Base-by-base conservation (phyloP, 2,329 filamentous ascomycete genomes). In the Penicillium sp. region DNA sequence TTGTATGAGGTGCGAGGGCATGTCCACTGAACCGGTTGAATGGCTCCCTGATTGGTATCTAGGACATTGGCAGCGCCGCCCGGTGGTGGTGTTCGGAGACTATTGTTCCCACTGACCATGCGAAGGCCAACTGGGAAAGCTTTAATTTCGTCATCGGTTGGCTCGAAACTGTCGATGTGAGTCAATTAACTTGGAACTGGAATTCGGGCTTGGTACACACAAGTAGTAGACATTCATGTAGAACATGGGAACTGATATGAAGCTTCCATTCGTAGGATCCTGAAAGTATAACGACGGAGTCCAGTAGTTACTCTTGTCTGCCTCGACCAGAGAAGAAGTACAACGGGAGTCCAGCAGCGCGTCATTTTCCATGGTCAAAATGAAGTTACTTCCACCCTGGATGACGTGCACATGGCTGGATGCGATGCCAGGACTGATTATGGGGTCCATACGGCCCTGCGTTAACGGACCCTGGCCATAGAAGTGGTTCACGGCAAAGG, bases 251-350 rank as follows among this genome's bases (percentile, higher is more conserved):
- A 90, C 87, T 31, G 78, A 76, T 67, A 84, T 80, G 58, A 88
- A 81, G 44, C 77, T 78, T 42, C 80, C 80, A 56, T 83, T 81
- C 58, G 78, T 72, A 0, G 60, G 81, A 31, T 46, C 77, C 56
- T 86, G 68, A 59, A 85, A 89, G 71, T 84, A 90, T 2, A 91
- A 72, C 25, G 76, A 75, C 1, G 88, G 87, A 48, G 84, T 82
- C 88, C 88, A 91, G 75, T 92, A 91, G 69, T 86, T 86, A 59
- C 81, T 86, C 65, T 82, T 76, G 70, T 90, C 87, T 47, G 80
- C 81, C 60, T 78, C 81, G 64, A 88, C 76, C 53, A 78, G 77
- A 66, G 87, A 86, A 29, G 84, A 88, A 42, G 82, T 87, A 76
- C 88, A 92, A 24, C 79, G 77, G 28, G 85, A 88, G 47, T 76